These are phyloP conservation scores for Yamadazyma triangularis DNA, from an alignment of 1,139 yeast species.

Conservation along the genomic window DNA sequence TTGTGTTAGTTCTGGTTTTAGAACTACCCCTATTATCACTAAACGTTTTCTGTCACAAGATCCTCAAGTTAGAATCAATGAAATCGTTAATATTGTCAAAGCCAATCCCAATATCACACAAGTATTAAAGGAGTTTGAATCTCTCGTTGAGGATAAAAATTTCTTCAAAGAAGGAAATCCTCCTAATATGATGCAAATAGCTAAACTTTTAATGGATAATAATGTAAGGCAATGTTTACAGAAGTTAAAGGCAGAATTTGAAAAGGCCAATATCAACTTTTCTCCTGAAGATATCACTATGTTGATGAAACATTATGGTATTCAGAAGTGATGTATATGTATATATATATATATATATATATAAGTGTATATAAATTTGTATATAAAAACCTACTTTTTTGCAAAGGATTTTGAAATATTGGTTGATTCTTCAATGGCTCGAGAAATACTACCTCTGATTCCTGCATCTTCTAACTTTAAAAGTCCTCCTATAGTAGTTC, in stretches of 20 bases:
- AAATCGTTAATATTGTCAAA: conserved; percentile 15
- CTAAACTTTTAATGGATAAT: conserved; percentile 33
- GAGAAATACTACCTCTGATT: conserved; percentile 79
- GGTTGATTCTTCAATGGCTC: conserved; percentile 90
- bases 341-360: too few species aligned
- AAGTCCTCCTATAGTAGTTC: conserved; percentile 95
- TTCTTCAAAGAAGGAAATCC: conserved; percentile 25
- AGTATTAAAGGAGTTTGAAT: conserved; percentile 28
- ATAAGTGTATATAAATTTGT: conserved; percentile 1
- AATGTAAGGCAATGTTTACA: conserved; percentile 30
- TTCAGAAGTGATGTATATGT: neutral
- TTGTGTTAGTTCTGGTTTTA: too few species aligned
- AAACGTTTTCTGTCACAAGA: too few species aligned
- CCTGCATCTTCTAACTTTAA: conserved; percentile 90
- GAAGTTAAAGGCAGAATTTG: conserved; percentile 29
- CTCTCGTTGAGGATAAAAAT: conserved; percentile 30
- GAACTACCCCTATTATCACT: too few species aligned
- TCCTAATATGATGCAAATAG: conserved; percentile 34
- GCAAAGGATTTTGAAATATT: conserved; percentile 76
- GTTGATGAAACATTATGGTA: neutral
- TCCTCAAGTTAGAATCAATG: conserved; percentile 11
- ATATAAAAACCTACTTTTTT: conserved; percentile 39
- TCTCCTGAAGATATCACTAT: conserved; percentile 28
- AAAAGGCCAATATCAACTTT: conserved; percentile 27
- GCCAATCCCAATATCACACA: conserved; percentile 25